phyloP scores from a whole-genome alignment of 768 basidiomycete genomes.

The Termitomyces sp. region DNA sequence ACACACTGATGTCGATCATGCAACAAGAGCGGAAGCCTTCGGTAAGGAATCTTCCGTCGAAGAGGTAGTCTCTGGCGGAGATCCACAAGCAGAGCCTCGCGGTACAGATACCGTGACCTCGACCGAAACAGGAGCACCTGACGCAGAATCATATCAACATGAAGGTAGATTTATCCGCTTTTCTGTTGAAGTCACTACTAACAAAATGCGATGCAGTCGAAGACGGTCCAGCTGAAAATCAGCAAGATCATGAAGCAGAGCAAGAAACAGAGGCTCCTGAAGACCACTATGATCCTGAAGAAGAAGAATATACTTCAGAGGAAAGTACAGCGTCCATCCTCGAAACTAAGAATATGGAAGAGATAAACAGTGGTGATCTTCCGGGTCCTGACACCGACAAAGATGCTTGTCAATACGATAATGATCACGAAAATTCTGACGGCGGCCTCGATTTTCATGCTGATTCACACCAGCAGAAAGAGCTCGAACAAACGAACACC shows the following conservation, averaged over 20 bases:
- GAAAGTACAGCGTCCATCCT: background rate
- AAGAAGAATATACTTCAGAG: background rate
- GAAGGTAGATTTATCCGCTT: background rate
- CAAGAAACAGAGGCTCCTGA: conserved; percentile 1
- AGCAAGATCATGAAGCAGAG: conserved; percentile 16
- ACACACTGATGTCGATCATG: background rate
- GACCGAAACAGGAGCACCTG: background rate
- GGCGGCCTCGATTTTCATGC: background rate
- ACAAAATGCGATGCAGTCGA: background rate
- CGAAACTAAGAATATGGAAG: background rate
- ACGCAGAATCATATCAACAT: background rate
- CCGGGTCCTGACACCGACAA: background rate
- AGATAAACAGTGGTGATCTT: background rate
- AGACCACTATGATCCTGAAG: background rate
- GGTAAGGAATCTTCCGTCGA: background rate
- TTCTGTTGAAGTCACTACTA: background rate
- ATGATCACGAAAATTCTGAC: background rate
- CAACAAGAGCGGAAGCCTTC: background rate
- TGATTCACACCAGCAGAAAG: background rate
- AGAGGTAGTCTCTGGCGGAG: background rate
- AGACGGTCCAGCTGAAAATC: background rate
- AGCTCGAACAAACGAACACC: background rate
- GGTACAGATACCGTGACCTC: background rate
- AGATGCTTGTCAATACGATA: background rate
- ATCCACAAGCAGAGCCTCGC: background rate